These are phyloP conservation scores for Penicillium cinerascens DNA, from an alignment of 495 filamentous ascomycete genomes.

Conservation along the genomic window DNA sequence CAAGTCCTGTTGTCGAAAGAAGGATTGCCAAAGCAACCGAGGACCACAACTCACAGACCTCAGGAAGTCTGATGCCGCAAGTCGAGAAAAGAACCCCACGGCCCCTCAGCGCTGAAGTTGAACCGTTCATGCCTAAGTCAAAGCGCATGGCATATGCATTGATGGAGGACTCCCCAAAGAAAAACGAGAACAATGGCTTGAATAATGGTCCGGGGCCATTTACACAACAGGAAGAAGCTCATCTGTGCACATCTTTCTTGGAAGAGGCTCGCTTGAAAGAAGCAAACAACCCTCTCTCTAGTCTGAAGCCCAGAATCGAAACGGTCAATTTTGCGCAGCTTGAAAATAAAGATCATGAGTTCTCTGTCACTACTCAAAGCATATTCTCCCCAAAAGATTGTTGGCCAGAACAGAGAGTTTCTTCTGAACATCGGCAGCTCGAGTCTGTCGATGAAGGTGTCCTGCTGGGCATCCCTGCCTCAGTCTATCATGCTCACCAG, in stretches of 20 bases:
- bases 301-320: not conserved
- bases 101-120: not conserved
- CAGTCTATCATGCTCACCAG: not conserved
- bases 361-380: not conserved
- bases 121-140: not conserved
- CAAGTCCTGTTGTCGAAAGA: not conserved
- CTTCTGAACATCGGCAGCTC: not conserved
- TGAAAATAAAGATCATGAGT: not conserved
- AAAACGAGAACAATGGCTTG: not conserved
- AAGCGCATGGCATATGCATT: not conserved
- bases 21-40: not conserved
- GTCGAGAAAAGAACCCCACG: not conserved
- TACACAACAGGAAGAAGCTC: not conserved
- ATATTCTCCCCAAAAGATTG: not conserved
- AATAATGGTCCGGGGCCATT: not conserved
- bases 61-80: not conserved
- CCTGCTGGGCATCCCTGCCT: too few species aligned
- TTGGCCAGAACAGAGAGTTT: not conserved
- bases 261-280: not conserved
- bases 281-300: not conserved
- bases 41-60: not conserved
- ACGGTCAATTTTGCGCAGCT: not conserved
- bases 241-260: not conserved
- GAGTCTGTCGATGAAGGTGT: not conserved
- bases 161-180: not conserved